phyloP scores from a whole-genome alignment of 495 filamentous ascomycete species.

The Aspergillus nidulans region DNA sequence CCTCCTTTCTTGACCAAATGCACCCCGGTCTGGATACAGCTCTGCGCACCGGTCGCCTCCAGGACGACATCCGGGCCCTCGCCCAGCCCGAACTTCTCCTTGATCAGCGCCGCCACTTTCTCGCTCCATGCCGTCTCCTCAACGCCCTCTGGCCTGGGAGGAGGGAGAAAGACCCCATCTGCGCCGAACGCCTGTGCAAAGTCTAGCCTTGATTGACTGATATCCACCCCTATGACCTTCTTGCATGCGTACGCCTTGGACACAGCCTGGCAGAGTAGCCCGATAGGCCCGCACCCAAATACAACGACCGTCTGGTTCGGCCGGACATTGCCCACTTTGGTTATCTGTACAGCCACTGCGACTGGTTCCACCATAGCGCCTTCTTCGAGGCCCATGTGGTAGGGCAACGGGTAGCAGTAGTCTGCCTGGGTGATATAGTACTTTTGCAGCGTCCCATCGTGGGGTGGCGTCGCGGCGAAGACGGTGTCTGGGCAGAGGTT shows the following conservation, averaged over 20 bases:
- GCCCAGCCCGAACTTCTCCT: conserved; percentile 36
- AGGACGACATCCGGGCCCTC: conserved; percentile 73
- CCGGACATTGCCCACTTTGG: conserved; percentile 60
- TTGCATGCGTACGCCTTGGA: conserved; percentile 68
- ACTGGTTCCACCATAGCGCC: conserved; percentile 82
- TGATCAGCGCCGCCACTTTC: conserved; percentile 50
- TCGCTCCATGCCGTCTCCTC: neutral
- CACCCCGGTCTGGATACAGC: conserved; percentile 68
- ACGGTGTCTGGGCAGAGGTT: conserved; percentile 57
- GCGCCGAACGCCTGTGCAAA: conserved; percentile 66
- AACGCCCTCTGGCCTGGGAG: conserved; percentile 12
- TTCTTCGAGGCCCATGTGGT: conserved; percentile 67
- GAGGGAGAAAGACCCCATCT: conserved; percentile 59
- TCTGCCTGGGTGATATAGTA: conserved; percentile 72
- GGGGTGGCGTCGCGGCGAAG: conserved; percentile 74
- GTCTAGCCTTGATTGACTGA: conserved; percentile 60
- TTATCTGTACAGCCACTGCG: conserved; percentile 75
- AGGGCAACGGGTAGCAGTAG: conserved; percentile 70
- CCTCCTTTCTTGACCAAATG: conserved; percentile 61
- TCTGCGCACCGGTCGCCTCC: conserved; percentile 78
- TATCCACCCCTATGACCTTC: conserved; percentile 74
- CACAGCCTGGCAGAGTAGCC: conserved; percentile 74
- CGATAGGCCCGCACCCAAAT: conserved; percentile 84
- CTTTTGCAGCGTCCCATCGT: conserved; percentile 69
- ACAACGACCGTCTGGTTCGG: conserved; percentile 74